Percentiles rank a stretch among this genome's conserved stretches.
Evolutionary conservation across 2,329 filamentous ascomycete genomes (phyloP).

Genomic region (Aureobasidium vineae): DNA sequence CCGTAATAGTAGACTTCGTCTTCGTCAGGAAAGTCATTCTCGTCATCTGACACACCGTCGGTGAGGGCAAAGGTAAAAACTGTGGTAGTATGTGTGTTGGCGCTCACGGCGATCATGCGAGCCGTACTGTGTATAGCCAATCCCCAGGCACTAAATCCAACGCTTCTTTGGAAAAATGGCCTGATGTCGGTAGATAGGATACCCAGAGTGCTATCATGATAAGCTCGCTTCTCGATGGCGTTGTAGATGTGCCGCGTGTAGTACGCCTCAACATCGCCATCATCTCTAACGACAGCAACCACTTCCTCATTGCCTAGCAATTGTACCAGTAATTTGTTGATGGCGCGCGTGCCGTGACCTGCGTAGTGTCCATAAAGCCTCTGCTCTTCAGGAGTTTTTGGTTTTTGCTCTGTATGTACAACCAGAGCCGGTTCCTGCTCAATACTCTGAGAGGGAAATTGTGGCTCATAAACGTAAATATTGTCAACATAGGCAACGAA

Average conservation of each 20-base stretch:
- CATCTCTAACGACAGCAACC: conserved; percentile 54
- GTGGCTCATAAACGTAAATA: conserved; percentile 47
- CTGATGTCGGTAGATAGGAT: conserved; percentile 46
- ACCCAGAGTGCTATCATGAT: conserved; percentile 32
- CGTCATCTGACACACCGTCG: conserved; percentile 32
- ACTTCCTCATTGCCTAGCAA: conserved; percentile 49
- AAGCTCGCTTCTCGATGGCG: conserved; percentile 39
- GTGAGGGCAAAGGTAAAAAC: conserved; percentile 60
- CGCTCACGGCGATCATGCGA: conserved; percentile 81
- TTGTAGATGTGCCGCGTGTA: conserved; percentile 38
- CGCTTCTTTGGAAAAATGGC: conserved; percentile 72
- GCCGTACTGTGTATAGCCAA: conserved; percentile 76
- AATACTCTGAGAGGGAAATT: conserved; percentile 45
- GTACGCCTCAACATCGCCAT: conserved; percentile 55
- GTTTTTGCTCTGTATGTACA: conserved; percentile 42
- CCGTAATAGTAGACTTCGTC: conserved; percentile 19
- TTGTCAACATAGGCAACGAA: conserved; percentile 46
- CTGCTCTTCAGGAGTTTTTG: neutral
- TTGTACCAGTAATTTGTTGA: conserved; percentile 47
- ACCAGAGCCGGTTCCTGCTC: conserved; percentile 40
- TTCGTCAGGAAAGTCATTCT: neutral
- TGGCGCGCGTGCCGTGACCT: conserved; percentile 35
- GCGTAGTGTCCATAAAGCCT: neutral
- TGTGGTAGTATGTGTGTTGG: conserved; percentile 64
- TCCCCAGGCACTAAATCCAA: conserved; percentile 82